Conservation (phyloP, 352 stramenopile genomes). For the Pythium phragmiticola region DNA sequence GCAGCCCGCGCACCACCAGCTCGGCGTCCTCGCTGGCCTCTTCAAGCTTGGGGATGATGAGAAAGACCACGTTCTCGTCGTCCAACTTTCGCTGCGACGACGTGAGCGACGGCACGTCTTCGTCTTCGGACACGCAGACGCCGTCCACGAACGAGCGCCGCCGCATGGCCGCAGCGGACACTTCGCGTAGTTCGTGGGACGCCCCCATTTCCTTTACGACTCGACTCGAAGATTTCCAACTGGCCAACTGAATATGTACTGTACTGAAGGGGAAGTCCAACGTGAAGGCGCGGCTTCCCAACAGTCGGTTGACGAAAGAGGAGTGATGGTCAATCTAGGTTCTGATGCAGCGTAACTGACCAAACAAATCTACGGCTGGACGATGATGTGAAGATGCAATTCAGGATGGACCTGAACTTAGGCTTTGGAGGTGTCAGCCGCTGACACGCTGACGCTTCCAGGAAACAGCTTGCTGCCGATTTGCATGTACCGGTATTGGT, state of each 20-base stretch:
- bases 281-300: background rate
- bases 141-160: constrained; percentile 35
- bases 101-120: constrained; percentile 74
- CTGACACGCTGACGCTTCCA: too few relatives aligned
- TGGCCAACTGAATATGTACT: too few relatives aligned
- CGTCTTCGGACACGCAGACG: constrained; percentile 53
- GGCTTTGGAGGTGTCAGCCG: background rate
- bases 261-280: constrained; percentile 5
- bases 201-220: background rate
- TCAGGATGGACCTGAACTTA: background rate
- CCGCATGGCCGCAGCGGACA: constrained; percentile 14
- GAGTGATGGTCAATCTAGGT: constrained; percentile 17
- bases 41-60: constrained; percentile 54
- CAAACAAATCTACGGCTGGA: background rate
- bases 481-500: background rate
- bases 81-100: constrained; percentile 51
- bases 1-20: constrained; percentile 40
- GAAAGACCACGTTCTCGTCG: constrained; percentile 69
- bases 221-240: too few relatives aligned
- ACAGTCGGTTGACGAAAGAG: background rate
- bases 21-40: constrained; percentile 26
- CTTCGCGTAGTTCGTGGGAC: constrained; percentile 12
- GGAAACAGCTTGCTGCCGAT: background rate
- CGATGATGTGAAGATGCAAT: constrained; percentile 1
- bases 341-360: background rate